A percentile compares a stretch with the other conserved stretches of the same genome.
Conservation (phyloP, 208 protist species). For the Naegleria fowleri region DNA sequence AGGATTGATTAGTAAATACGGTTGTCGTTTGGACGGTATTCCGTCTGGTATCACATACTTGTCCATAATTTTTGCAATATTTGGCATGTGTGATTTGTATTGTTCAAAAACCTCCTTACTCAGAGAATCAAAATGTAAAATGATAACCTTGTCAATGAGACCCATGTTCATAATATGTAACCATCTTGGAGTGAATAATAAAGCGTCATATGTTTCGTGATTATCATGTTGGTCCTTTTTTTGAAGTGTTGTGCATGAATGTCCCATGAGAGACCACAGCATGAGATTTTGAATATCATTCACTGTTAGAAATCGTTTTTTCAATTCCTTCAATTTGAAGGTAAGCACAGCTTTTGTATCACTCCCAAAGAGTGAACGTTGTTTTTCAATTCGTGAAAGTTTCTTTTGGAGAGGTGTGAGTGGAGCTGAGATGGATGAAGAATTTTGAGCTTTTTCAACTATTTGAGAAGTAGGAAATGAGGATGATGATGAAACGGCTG, state of each 20-base stretch:
- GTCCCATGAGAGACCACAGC: constrained; percentile 8
- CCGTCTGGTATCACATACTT: background rate
- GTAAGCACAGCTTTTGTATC: background rate
- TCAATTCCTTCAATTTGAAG: constrained; percentile 32
- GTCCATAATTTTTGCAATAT: background rate
- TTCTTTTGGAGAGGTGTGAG: background rate
- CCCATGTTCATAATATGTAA: constrained; percentile 13
- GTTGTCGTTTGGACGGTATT: background rate
- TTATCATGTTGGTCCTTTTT: background rate
- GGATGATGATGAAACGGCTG: too few relatives aligned
- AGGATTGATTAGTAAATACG: background rate
- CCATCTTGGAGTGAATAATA: constrained; percentile 29
- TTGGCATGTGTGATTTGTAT: background rate
- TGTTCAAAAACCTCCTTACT: background rate
- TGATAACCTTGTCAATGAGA: constrained; percentile 24
- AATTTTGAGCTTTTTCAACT: too few relatives aligned
- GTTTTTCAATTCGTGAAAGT: background rate
- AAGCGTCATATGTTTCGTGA: background rate
- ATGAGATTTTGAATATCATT: constrained; percentile 38
- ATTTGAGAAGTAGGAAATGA: too few relatives aligned
- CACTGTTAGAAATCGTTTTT: constrained; percentile 21
- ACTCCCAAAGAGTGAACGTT: background rate
- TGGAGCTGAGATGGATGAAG: background rate
- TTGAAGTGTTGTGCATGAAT: background rate
- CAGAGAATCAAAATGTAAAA: constrained; percentile 33